phyloP scores from a whole-genome alignment of 2,329 filamentous ascomycete genomes.

The Bipolaris sorokiniana region DNA sequence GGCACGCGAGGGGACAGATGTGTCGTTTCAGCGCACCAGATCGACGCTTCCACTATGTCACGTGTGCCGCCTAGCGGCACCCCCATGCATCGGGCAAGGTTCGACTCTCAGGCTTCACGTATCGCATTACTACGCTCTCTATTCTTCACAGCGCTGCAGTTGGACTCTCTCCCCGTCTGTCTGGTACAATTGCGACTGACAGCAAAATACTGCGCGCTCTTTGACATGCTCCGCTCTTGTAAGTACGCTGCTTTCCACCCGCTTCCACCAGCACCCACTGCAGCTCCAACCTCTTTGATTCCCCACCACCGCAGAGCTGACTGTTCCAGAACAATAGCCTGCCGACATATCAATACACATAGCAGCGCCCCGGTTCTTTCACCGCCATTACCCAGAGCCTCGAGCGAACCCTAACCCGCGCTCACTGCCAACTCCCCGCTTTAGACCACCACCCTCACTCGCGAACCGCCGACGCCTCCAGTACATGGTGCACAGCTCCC shows the following conservation, averaged over 20 bases:
- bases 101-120: conserved; percentile 22
- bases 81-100: conserved; percentile 18
- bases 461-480: conserved; percentile 13
- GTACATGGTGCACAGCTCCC: conserved; percentile 39
- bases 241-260: conserved; percentile 38
- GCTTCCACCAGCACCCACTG: conserved; percentile 32
- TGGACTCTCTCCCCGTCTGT: conserved; percentile 28
- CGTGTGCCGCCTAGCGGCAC: conserved; percentile 24
- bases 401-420: conserved; percentile 16
- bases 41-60: conserved; percentile 18
- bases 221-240: conserved; percentile 28
- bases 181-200: conserved; percentile 43
- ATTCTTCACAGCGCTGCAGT: conserved; percentile 46
- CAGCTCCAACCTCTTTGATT: conserved; percentile 25
- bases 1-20: conserved; percentile 9
- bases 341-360: conserved; percentile 28
- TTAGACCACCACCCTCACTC: conserved; percentile 18
- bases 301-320: conserved; percentile 31
- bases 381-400: conserved; percentile 10
- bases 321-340: conserved; percentile 22
- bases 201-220: conserved; percentile 33
- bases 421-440: conserved; percentile 25
- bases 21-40: conserved; percentile 16
- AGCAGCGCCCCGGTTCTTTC: conserved; percentile 9
- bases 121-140: conserved; percentile 48